Evolutionary conservation across 192 early-diverging fungal genomes (phyloP), one percentile per base, ranked within the genome.

Genomic region (Rhizophagus clarus): DNA sequence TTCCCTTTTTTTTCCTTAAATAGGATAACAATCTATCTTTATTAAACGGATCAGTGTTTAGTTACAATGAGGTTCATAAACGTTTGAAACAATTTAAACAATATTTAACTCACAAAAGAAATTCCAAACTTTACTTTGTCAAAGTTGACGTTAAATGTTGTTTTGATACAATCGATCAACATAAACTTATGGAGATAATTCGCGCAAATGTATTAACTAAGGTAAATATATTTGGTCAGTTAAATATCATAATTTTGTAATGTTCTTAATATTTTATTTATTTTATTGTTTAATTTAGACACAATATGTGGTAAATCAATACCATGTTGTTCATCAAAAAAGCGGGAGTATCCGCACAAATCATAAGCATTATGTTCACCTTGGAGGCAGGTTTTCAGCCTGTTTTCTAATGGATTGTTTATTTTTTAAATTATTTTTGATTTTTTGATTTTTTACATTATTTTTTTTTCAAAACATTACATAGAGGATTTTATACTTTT

Each of bases 111-210:
- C 6, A 69, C 40, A 69, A 22, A 22, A 8, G 2, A 14, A 3
- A 31, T 31, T 66, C 14, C 31, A n/a, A 69, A 1, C 47, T 74
- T 12, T 74, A 74, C 10, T 74, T 74, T 74, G 72, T 51, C 20
- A 74, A 74, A 60, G 72, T 74, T 74, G 72, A 74, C 17, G 31
- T 74, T 8, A 17, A 51, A 74, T 49, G 47, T 2, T 74, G 72
- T 60, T 74, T 74, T 74, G 72, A 74, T 15, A 22, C 72, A 4
- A 74, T 74, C 11, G 51, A 74, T 28, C 72, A 74, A 2, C 12
- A 60, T 3, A 28, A 29, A 15, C 22, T 74, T 7, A 22, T 74
- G 72, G 72, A 74, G 17, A 74, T 74, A 28, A 24, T 74, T 28
- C 20, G 24, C 6, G 72, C 28, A 10, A 28, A 56, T 74, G 72